A percentile compares a stretch with the other conserved stretches of the same genome.
These are phyloP conservation scores for Asterionellopsis glacialis DNA, from an alignment of 108 stramenopile species.

Conservation along the genomic window DNA sequence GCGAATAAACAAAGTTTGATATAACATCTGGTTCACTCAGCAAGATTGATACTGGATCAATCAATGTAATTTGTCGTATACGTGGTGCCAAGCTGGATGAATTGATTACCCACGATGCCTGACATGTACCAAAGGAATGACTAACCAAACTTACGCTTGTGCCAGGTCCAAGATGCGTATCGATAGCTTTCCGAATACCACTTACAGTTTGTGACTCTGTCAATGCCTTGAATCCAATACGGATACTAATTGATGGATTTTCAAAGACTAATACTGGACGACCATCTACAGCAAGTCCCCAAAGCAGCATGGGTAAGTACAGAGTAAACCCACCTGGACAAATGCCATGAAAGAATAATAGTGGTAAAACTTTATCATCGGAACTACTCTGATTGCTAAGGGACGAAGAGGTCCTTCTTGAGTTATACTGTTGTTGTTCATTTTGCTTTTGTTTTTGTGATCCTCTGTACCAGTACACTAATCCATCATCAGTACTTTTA, in stretches of 20 bases:
- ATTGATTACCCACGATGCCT: conserved; percentile 65
- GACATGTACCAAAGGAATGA: conserved; percentile 88
- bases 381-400: too few relatives aligned
- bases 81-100: conserved; percentile 10
- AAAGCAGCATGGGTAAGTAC: conserved; percentile 67
- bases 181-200: conserved; percentile 55
- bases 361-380: conserved; percentile 25
- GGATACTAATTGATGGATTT: conserved; percentile 48
- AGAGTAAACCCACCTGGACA: conserved; percentile 65
- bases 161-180: conserved; percentile 18
- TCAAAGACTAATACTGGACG: conserved; percentile 68
- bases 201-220: conserved; percentile 59
- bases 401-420: too few relatives aligned
- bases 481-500: conserved; percentile 16
- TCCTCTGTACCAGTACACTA: conserved; percentile 66
- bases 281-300: conserved; percentile 23
- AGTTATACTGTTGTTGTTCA: not conserved
- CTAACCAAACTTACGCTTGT: conserved; percentile 48
- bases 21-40: conserved; percentile 82
- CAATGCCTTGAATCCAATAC: conserved; percentile 32
- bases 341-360: conserved; percentile 88
- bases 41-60: conserved; percentile 85
- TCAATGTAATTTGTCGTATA: conserved; percentile 47
- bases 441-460: conserved; percentile 9
- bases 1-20: conserved; percentile 74